Percentiles rank a stretch among this genome's conserved stretches.
Evolutionary conservation across 2,329 filamentous ascomycete genomes (phyloP).

Genomic region (Phoma sp.): DNA sequence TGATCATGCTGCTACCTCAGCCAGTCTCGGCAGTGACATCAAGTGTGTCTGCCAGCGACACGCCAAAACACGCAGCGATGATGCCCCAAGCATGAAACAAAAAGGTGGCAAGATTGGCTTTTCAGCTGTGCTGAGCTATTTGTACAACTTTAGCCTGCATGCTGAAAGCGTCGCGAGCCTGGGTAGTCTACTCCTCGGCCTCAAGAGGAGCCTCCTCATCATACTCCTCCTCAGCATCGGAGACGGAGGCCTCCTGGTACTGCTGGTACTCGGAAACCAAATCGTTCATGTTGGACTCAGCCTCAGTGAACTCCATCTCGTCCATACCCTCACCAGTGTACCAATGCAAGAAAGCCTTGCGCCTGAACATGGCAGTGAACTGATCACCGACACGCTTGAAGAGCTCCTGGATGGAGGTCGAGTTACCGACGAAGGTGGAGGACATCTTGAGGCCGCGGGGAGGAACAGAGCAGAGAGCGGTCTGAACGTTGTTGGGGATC

Average conservation of each 20-base stretch:
- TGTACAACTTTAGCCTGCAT: slow-evolving; percentile 6
- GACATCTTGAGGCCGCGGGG: slow-evolving; percentile 99
- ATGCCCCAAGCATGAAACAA: slow-evolving; percentile 39
- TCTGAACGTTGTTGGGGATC: slow-evolving; percentile 99
- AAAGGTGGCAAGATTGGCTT: slow-evolving; percentile 21
- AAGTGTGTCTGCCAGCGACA: slow-evolving; percentile 19
- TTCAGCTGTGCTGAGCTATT: slow-evolving; percentile 12
- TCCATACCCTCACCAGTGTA: slow-evolving; percentile 99
- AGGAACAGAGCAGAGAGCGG: slow-evolving; percentile 97
- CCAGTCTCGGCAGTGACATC: slow-evolving; percentile 26
- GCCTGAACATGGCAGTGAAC: slow-evolving; percentile 99
- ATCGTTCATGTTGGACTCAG: slow-evolving; percentile 99
- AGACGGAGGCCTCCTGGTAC: slow-evolving; percentile 98
- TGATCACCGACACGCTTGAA: slow-evolving; percentile 99
- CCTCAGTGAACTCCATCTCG: slow-evolving; percentile 99
- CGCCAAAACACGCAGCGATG: slow-evolving; percentile 26
- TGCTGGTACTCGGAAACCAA: slow-evolving; percentile 99
- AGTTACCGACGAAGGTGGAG: slow-evolving; percentile 98
- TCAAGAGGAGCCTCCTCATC: slow-evolving; percentile 81
- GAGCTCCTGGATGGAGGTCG: slow-evolving; percentile 98
- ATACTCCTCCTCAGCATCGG: slow-evolving; percentile 96
- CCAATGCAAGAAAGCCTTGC: slow-evolving; percentile 99
- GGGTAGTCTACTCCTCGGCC: slow-evolving; percentile 65
- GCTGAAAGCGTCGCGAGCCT: slow-evolving; percentile 14
- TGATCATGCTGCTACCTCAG: slow-evolving; percentile 28